These are phyloP conservation scores for Umbelopsis sp. DNA, from an alignment of 192 early-diverging fungal genomes.

Conservation along the genomic window DNA sequence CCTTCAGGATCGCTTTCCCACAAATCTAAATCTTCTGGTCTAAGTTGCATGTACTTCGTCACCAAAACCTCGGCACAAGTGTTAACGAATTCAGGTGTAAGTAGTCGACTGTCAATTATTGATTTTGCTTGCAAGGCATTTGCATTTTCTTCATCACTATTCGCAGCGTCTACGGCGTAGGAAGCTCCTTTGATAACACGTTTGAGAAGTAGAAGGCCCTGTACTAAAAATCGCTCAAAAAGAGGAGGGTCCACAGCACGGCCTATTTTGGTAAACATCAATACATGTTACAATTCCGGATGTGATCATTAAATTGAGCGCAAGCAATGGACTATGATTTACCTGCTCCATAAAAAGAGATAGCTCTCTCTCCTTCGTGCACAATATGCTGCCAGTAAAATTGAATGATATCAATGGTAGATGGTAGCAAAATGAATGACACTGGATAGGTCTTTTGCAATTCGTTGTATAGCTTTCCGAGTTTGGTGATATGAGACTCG, in stretches of 20 bases:
- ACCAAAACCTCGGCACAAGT: constrained; percentile 73
- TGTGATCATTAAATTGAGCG: too few relatives aligned
- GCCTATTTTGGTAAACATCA: neutral
- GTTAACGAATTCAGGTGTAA: constrained; percentile 70
- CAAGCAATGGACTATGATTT: neutral
- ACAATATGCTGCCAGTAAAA: constrained; percentile 70
- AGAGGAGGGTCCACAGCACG: constrained; percentile 23
- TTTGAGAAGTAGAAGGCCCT: constrained; percentile 69
- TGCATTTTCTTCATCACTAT: constrained; percentile 50
- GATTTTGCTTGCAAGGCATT: constrained; percentile 50
- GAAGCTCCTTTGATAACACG: constrained; percentile 61
- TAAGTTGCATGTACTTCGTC: constrained; percentile 71
- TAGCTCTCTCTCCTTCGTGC: constrained; percentile 19
- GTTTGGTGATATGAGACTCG: constrained; percentile 54
- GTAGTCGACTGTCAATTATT: constrained; percentile 62
- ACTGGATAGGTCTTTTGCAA: constrained; percentile 67
- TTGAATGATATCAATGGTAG: constrained; percentile 60
- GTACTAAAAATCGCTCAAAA: constrained; percentile 70
- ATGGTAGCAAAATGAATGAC: constrained; percentile 63
- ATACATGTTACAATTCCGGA: too few relatives aligned
- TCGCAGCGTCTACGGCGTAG: constrained; percentile 35
- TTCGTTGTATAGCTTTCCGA: constrained; percentile 82
- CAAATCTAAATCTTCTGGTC: constrained; percentile 64
- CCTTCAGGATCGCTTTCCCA: constrained; percentile 90
- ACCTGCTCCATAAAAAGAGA: constrained; percentile 4